Conservation (phyloP, 257 asterid species). For the Solanum pennellii region DNA sequence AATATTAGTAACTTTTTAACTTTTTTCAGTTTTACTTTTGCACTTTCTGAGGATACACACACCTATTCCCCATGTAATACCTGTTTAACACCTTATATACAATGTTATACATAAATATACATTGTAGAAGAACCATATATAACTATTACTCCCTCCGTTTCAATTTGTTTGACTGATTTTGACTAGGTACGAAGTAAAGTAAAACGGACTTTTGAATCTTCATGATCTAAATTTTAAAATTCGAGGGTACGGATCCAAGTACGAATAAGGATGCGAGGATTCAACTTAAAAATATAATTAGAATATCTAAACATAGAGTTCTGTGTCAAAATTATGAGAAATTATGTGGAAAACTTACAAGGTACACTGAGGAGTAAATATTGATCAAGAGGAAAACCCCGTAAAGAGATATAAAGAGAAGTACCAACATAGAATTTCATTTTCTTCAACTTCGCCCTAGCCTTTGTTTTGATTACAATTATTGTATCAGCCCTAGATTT, state of each 20-base stretch:
- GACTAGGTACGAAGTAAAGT: background rate
- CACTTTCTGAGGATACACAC: background rate
- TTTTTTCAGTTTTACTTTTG: background rate
- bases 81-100: background rate
- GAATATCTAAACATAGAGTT: background rate
- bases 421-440: background rate
- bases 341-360: background rate
- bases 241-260: background rate
- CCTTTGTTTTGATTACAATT: background rate
- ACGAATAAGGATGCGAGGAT: background rate
- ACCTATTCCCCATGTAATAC: background rate
- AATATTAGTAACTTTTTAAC: background rate
- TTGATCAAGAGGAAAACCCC: background rate
- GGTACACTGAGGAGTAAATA: background rate
- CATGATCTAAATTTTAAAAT: background rate
- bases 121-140: background rate
- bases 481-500: background rate
- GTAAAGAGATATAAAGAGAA: background rate
- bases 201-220: background rate
- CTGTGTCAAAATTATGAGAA: background rate
- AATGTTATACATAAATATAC: background rate
- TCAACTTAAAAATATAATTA: background rate
- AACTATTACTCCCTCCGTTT: background rate
- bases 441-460: background rate
- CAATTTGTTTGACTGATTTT: background rate